These are phyloP conservation scores for Xylariales sp. DNA, from an alignment of 2,329 filamentous ascomycete species.

Conservation along the genomic window DNA sequence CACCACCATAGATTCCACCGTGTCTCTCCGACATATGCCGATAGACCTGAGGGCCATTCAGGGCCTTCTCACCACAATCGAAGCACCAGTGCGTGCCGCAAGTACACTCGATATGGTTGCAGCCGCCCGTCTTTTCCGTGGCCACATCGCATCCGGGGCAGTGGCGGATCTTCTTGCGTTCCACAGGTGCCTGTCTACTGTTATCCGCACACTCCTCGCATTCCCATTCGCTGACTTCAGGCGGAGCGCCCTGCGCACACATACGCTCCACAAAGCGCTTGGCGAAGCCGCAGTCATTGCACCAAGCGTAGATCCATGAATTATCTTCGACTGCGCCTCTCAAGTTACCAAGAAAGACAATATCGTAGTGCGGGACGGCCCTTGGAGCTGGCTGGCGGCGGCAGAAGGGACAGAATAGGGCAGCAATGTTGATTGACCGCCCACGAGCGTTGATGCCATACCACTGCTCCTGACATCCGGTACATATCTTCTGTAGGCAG, in stretches of 20 bases:
- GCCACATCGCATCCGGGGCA: constrained; percentile 34
- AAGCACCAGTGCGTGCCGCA: constrained; percentile 37
- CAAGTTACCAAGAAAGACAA: constrained; percentile 34
- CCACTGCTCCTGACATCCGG: constrained; percentile 35
- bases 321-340: constrained; percentile 31
- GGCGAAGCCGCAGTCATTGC: constrained; percentile 33
- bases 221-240: constrained; percentile 31
- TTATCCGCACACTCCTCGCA: constrained; percentile 35
- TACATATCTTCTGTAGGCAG: constrained; percentile 39
- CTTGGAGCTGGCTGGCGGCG: constrained; percentile 35
- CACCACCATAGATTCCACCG: not conserved
- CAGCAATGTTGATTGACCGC: constrained; percentile 40
- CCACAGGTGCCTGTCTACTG: not conserved
- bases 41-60: not conserved
- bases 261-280: constrained; percentile 36
- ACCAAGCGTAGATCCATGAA: constrained; percentile 14
- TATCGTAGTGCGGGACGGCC: constrained; percentile 27
- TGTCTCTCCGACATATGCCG: not conserved
- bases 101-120: constrained; percentile 34
- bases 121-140: constrained; percentile 33
- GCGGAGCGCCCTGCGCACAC: constrained; percentile 36
- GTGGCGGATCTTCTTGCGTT: constrained; percentile 14
- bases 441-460: constrained; percentile 41
- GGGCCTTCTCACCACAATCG: constrained; percentile 29
- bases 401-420: constrained; percentile 47